These are phyloP conservation scores for Saccharomycopsis crataegensis DNA, from an alignment of 1,139 yeast genomes.

Conservation along the genomic window DNA sequence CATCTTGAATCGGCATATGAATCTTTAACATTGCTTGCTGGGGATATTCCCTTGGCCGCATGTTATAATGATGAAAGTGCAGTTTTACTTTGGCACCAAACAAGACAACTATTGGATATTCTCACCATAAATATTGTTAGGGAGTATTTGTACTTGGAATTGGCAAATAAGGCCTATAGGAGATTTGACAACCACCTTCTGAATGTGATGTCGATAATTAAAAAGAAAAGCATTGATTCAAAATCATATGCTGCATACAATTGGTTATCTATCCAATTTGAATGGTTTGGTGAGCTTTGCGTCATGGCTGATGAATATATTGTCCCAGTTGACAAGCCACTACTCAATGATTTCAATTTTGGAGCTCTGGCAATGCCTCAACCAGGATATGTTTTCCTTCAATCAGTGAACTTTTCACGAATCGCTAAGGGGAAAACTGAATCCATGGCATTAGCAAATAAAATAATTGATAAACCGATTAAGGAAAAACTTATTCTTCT, in stretches of 20 bases:
- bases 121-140: constrained; percentile 58
- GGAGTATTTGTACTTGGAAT: constrained; percentile 53
- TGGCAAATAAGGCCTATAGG: constrained; percentile 50
- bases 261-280: constrained; percentile 35
- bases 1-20: constrained; percentile 45
- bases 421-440: background rate
- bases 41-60: constrained; percentile 22
- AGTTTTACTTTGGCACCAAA: constrained; percentile 32
- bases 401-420: constrained; percentile 31
- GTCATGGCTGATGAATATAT: constrained; percentile 29
- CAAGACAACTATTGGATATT: constrained; percentile 48
- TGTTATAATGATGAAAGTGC: constrained; percentile 4
- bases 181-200: constrained; percentile 60
- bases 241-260: constrained; percentile 31
- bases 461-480: background rate
- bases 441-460: background rate
- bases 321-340: constrained; percentile 33
- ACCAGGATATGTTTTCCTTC: constrained; percentile 38
- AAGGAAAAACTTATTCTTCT: background rate
- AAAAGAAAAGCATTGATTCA: constrained; percentile 23
- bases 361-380: constrained; percentile 35
- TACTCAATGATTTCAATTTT: constrained; percentile 25
- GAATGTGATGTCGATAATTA: constrained; percentile 33
- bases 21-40: constrained; percentile 34
- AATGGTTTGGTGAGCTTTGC: constrained; percentile 55